A percentile compares a stretch with the other conserved stretches of the same genome.
Evolutionary conservation across 768 basidiomycete species (phyloP).

Genomic region (Leccinum boreale): DNA sequence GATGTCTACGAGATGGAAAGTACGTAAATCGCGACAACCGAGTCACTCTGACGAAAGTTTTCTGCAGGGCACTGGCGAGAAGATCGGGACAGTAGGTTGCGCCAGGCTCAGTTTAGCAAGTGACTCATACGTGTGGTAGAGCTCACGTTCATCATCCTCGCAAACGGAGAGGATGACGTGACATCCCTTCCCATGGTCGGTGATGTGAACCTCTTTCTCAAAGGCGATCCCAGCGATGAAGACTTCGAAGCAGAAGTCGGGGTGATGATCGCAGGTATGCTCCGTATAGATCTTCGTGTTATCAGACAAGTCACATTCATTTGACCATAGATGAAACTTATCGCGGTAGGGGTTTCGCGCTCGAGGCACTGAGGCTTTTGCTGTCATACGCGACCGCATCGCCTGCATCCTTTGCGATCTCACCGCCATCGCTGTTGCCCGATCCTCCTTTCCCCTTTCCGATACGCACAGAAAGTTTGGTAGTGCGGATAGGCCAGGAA

Average conservation of each 20-base stretch:
- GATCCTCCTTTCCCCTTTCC: constrained; percentile 39
- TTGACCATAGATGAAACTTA: constrained; percentile 52
- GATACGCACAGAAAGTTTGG: constrained; percentile 45
- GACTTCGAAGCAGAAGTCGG: constrained; percentile 78
- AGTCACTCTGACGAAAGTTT: neutral
- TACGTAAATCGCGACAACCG: constrained; percentile 31
- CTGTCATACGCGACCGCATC: constrained; percentile 63
- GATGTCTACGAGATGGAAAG: constrained; percentile 91
- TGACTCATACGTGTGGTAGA: constrained; percentile 40
- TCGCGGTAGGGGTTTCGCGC: constrained; percentile 66
- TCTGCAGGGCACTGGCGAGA: constrained; percentile 74
- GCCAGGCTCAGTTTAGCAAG: neutral
- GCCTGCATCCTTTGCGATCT: constrained; percentile 18
- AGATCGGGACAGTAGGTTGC: constrained; percentile 71
- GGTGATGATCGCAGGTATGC: constrained; percentile 85
- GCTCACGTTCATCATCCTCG: constrained; percentile 86
- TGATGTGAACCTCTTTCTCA: constrained; percentile 89
- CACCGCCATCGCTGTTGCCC: constrained; percentile 17
- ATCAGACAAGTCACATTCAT: neutral
- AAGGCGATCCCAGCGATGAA: constrained; percentile 43
- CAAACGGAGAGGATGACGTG: constrained; percentile 28
- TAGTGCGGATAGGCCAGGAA: constrained; percentile 66
- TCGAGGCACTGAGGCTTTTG: constrained; percentile 61
- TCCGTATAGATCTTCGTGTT: neutral
- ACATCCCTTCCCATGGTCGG: constrained; percentile 71